A percentile compares a stretch with the other conserved stretches of the same genome.
phyloP scores from a whole-genome alignment of 2,329 filamentous ascomycete species.

The Pseudogymnoascus pannorum region DNA sequence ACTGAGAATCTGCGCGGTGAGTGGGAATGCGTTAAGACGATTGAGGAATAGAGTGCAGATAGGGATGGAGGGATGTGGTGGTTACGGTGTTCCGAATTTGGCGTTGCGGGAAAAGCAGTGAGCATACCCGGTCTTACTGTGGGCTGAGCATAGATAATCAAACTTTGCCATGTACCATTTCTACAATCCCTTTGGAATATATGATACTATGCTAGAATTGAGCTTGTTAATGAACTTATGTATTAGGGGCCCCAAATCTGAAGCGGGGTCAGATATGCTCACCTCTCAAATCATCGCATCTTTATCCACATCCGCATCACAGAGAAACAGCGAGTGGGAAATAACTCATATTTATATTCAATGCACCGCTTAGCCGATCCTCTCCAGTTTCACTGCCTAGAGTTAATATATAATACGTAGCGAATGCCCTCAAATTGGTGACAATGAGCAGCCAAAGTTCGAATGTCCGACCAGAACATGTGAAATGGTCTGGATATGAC shows the following conservation, averaged over 20 bases:
- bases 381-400: background rate
- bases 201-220: background rate
- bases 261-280: background rate
- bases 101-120: constrained; percentile 14
- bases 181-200: background rate
- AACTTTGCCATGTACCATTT: constrained; percentile 10
- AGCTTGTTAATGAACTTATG: background rate
- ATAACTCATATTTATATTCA: background rate
- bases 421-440: background rate
- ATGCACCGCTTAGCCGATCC: background rate
- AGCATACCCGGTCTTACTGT: constrained; percentile 11
- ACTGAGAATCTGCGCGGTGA: constrained; percentile 96
- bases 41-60: constrained; percentile 62
- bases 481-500: background rate
- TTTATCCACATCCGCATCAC: background rate
- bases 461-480: constrained; percentile 1
- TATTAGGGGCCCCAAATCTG: background rate
- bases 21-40: constrained; percentile 95
- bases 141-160: constrained; percentile 9
- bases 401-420: background rate
- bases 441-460: background rate
- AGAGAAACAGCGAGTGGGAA: background rate
- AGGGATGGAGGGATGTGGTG: background rate
- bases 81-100: constrained; percentile 9
- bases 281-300: background rate